Evolutionary conservation across 345 rosid species (phyloP).

Genomic region (Garcia nutans): DNA sequence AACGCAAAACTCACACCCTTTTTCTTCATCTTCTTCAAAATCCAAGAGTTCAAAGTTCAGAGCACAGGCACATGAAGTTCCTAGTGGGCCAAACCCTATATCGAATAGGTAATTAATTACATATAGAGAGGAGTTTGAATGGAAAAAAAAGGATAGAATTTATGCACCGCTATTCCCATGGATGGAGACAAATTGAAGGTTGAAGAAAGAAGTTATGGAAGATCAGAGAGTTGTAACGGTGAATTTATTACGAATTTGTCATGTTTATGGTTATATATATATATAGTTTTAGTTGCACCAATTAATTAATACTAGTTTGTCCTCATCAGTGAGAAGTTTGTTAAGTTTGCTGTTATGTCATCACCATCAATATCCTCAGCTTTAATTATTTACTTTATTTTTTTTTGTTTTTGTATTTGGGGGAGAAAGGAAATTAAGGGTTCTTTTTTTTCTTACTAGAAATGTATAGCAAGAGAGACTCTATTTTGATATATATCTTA

Average conservation of each 20-base stretch:
- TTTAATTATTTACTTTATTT: neutral
- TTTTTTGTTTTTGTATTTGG: constrained; percentile 8
- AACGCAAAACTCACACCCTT: constrained; percentile 16
- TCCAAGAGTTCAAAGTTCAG: constrained; percentile 39
- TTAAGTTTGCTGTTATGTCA: constrained; percentile 20
- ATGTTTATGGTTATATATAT: constrained; percentile 9
- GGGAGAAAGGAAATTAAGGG: neutral
- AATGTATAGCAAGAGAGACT: constrained; percentile 40
- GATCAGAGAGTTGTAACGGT: constrained; percentile 14
- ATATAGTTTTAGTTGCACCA: constrained; percentile 16
- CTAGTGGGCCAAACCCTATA: constrained; percentile 93
- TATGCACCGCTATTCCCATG: neutral
- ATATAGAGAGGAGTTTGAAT: neutral
- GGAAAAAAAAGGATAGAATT: no score
- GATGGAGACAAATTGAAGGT: no score
- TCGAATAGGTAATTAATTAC: constrained; percentile 55
- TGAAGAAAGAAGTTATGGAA: constrained; percentile 11
- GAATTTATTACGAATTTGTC: constrained; percentile 21
- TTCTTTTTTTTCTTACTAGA: constrained; percentile 20
- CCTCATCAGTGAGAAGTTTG: constrained; percentile 27
- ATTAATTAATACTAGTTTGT: constrained; percentile 24
- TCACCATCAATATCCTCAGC: constrained; percentile 10
- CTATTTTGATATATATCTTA: constrained; percentile 22
- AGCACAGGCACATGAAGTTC: constrained; percentile 75
- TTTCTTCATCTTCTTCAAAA: constrained; percentile 28